A percentile compares a stretch with the other conserved stretches of the same genome.
Evolutionary conservation across 2,329 filamentous ascomycete genomes (phyloP).

Genomic region (Chaetomiaceae sp.): DNA sequence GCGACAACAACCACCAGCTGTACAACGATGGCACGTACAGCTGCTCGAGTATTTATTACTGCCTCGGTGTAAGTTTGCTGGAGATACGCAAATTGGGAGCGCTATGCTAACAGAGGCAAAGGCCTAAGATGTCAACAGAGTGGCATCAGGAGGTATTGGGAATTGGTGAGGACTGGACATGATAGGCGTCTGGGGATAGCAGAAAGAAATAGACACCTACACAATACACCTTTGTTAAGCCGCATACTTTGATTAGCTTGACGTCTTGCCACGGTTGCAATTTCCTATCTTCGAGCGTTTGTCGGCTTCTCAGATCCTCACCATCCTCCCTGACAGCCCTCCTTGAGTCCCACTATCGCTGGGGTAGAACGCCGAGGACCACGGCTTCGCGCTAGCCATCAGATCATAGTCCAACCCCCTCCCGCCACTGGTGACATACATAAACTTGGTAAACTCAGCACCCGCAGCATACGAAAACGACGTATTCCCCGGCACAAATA

Average conservation of each 20-base stretch:
- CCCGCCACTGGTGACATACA: background rate
- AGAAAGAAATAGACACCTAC: no score
- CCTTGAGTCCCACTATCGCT: background rate
- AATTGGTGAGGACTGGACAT: no score
- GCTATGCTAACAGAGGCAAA: no score
- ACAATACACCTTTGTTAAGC: no score
- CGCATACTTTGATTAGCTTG: no score
- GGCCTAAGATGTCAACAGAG: no score
- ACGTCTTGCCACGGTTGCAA: no score
- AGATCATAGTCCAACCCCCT: background rate
- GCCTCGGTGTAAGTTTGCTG: background rate
- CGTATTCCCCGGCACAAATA: background rate
- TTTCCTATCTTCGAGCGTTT: no score
- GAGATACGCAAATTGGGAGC: no score
- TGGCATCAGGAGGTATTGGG: no score
- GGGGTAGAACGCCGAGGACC: background rate
- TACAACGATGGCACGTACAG: background rate
- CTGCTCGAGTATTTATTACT: slow-evolving; percentile 1
- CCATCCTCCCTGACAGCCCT: background rate
- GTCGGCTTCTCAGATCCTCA: background rate
- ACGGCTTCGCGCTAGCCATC: background rate
- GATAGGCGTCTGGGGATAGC: no score
- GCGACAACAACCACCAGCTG: slow-evolving; percentile 1
- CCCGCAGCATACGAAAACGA: background rate
- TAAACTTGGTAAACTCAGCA: background rate